Base-by-base conservation (phyloP, 306 rosid species). In the Vigna hirtella region DNA sequence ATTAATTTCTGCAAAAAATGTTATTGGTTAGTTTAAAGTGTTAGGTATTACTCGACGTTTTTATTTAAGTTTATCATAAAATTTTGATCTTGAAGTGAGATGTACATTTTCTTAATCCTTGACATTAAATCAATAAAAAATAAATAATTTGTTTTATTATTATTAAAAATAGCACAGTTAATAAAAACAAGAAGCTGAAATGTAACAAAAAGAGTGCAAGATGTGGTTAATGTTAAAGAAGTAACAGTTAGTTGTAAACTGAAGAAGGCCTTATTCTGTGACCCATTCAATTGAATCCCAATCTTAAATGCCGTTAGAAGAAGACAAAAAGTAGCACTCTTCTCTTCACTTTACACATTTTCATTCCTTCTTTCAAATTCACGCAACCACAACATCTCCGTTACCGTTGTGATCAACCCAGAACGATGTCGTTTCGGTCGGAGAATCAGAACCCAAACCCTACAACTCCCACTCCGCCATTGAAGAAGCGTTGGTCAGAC, bases 401-500 rank as follows among this genome's bases (percentile, higher is more conserved):
- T 83, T 79, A 42, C 77, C n/a, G 47, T 49, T 82, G 22, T 16
- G 63, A 43, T 43, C 4, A 10, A 43, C 2, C 3, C 10, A 57
- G 9, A 24, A 57, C 88, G 85, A 89, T 89, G 97, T 47, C 91
- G 85, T 81, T 85, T 56, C 62, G 24, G 0, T 32, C 40, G 2
- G 90, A 88, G 56, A 87, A 81, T 1, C 34, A 42, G 38, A 82
- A 77, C 70, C 77, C 86, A 59, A 83, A 49, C 77, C 83, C 86
- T 48, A 78, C 14, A 3, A 78, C n/a, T 14, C 43, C 42, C 1
- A 24, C 3, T 28, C 66, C 88, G 3, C 72, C 85, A 2, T 38
- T 45, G 82, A 86, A 83, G 83, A 76, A 62, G 7, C 76, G 84
- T 28, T 94, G 97, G 98, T 89, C 98, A 0, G 92, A 89, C 64